A percentile compares a stretch with the other conserved stretches of the same genome.
Evolutionary conservation across 1,284 basidiomycete genomes (phyloP).

Genomic region (Microstroma glucosiphilum): DNA sequence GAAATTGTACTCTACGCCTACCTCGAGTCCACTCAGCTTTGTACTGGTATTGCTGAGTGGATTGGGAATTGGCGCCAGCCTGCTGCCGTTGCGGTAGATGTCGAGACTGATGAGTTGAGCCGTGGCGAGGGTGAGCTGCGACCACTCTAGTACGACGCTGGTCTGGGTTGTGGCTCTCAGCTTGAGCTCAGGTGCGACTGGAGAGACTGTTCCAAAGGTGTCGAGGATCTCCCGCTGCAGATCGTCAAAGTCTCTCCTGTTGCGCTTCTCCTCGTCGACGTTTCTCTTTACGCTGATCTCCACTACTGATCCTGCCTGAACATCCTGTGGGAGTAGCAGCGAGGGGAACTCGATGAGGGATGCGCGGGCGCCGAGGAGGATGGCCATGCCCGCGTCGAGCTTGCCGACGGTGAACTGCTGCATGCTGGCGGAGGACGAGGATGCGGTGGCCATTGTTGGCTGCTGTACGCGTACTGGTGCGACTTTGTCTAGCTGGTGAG

Average conservation of each 20-base stretch:
- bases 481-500: neutral
- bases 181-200: constrained; percentile 35
- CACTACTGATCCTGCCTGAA: constrained; percentile 45
- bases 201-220: constrained; percentile 37
- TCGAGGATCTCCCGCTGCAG: constrained; percentile 47
- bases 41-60: constrained; percentile 46
- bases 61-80: constrained; percentile 45
- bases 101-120: constrained; percentile 42
- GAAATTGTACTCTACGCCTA: constrained; percentile 47
- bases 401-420: constrained; percentile 46
- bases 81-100: constrained; percentile 44
- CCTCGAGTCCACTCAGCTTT: constrained; percentile 44
- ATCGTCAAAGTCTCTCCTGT: constrained; percentile 38
- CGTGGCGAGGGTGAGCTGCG: constrained; percentile 37
- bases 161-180: constrained; percentile 48
- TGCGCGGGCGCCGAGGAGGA: constrained; percentile 48
- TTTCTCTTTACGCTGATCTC: constrained; percentile 46
- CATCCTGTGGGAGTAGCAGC: constrained; percentile 43
- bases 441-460: neutral
- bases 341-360: constrained; percentile 51
- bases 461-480: constrained; percentile 1
- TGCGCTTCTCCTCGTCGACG: constrained; percentile 35
- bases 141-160: constrained; percentile 48
- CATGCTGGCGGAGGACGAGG: neutral
- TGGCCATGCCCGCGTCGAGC: constrained; percentile 49